These are phyloP conservation scores for Solanum hybrid DNA, from an alignment of 305 asterid genomes.

Conservation along the genomic window DNA sequence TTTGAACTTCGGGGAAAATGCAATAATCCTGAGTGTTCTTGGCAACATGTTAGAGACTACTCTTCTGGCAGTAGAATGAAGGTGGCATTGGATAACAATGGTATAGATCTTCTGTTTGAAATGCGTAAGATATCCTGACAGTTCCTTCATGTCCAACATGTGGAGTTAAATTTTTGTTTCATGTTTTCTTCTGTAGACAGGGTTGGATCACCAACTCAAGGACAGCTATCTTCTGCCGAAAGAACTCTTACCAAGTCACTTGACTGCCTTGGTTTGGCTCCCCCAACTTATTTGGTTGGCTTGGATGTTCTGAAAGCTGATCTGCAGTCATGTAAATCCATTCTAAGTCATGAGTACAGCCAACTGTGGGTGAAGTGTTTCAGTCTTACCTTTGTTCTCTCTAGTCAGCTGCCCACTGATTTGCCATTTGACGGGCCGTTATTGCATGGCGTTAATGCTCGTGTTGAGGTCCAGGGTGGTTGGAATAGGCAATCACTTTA, in stretches of 20 bases:
- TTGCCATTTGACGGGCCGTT: constrained; percentile 24
- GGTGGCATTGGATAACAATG: constrained; percentile 5
- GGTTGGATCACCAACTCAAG: constrained; percentile 12
- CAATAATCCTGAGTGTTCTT: constrained; percentile 38
- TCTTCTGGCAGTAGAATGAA: constrained; percentile 3
- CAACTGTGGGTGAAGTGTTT: constrained; percentile 32
- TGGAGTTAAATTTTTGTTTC: not conserved
- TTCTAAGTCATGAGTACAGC: constrained; percentile 20
- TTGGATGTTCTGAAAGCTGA: constrained; percentile 30
- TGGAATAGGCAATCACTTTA: constrained; percentile 31
- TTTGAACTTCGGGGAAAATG: constrained; percentile 50
- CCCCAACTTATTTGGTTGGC: constrained; percentile 35
- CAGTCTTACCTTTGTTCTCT: constrained; percentile 35
- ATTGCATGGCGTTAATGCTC: constrained; percentile 34
- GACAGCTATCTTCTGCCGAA: constrained; percentile 1
- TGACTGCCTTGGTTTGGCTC: constrained; percentile 16
- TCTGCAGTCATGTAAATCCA: constrained; percentile 14
- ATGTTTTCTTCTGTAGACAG: constrained; percentile 16
- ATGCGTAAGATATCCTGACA: not conserved
- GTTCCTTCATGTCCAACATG: not conserved
- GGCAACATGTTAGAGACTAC: constrained; percentile 38
- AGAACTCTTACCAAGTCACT: constrained; percentile 16
- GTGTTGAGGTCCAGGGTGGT: constrained; percentile 30
- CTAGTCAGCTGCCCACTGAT: constrained; percentile 27
- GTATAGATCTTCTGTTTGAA: constrained; percentile 11